These are phyloP conservation scores for Tolypocladium inflatum DNA, from an alignment of 2,329 filamentous ascomycete species.

Conservation along the genomic window DNA sequence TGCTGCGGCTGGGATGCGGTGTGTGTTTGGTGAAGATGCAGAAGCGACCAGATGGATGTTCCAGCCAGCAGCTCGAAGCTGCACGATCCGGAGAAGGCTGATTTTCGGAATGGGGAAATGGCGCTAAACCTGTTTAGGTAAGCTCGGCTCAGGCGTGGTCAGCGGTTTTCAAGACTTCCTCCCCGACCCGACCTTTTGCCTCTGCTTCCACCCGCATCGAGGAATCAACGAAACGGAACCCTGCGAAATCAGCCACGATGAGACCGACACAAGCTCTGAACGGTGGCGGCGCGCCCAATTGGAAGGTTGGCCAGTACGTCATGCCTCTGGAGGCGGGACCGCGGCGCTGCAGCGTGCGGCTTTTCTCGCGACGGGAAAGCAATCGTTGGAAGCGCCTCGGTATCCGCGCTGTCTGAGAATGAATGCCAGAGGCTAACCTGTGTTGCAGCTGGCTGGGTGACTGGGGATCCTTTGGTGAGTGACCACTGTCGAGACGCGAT, in stretches of 20 bases:
- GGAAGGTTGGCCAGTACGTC: constrained; percentile 25
- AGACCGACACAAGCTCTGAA: constrained; percentile 30
- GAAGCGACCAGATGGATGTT: not conserved
- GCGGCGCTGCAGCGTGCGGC: constrained; percentile 15
- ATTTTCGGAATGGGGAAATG: constrained; percentile 9
- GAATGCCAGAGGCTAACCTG: constrained; percentile 12
- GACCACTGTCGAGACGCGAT: constrained; percentile 3
- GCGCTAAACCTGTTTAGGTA: constrained; percentile 24
- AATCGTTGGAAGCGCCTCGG: not conserved
- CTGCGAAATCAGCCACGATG: constrained; percentile 22
- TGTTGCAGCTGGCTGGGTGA: constrained; percentile 56
- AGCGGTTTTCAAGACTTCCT: constrained; percentile 15
- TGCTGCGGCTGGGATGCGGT: not conserved
- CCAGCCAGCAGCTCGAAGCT: not conserved
- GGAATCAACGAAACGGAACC: constrained; percentile 12
- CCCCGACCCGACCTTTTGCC: constrained; percentile 15
- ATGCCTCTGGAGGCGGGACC: constrained; percentile 2
- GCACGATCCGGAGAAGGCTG: constrained; percentile 4
- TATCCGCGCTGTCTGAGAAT: not conserved
- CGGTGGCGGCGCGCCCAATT: constrained; percentile 22
- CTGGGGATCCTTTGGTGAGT: constrained; percentile 71
- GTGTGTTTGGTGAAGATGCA: not conserved
- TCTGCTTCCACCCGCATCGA: constrained; percentile 11
- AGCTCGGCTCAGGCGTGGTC: constrained; percentile 19
- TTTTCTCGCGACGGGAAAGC: constrained; percentile 14